These are phyloP conservation scores for Neurospora sp. DNA, from an alignment of 495 filamentous ascomycete species.

Conservation along the genomic window DNA sequence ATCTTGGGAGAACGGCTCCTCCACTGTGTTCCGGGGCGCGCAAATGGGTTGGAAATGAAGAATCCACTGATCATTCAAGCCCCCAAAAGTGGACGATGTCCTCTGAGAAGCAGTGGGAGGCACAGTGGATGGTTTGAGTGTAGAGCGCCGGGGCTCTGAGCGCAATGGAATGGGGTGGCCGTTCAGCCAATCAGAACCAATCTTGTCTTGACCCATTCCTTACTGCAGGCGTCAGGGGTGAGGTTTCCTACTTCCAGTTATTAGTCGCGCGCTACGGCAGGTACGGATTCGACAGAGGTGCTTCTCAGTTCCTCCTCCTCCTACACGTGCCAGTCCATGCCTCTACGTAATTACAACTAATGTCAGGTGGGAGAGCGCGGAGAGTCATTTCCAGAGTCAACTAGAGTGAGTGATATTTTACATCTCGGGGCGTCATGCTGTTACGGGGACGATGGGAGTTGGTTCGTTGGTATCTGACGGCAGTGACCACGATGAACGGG, in stretches of 20 bases:
- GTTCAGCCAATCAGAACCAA: neutral
- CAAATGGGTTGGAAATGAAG: neutral
- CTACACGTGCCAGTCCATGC: neutral
- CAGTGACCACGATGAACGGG: neutral
- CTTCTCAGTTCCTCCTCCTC: neutral
- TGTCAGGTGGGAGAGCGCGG: neutral
- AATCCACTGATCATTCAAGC: neutral
- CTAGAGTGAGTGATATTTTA: neutral
- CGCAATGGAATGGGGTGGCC: neutral
- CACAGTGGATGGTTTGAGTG: neutral
- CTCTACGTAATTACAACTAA: neutral
- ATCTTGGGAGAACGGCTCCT: neutral
- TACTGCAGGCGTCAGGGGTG: neutral
- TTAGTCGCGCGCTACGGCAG: slow-evolving; percentile 28
- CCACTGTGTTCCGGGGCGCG: neutral
- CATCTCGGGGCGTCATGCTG: neutral
- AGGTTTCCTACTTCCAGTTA: neutral
- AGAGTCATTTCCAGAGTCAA: neutral
- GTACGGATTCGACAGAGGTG: slow-evolving; percentile 8
- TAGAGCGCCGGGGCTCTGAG: neutral
- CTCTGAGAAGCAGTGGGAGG: neutral
- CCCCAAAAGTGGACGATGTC: neutral
- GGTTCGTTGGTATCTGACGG: neutral
- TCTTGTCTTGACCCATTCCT: neutral
- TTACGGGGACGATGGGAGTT: neutral